Conservation (phyloP, 306 rosid genomes). For the Lithocarpus polystachyus region DNA sequence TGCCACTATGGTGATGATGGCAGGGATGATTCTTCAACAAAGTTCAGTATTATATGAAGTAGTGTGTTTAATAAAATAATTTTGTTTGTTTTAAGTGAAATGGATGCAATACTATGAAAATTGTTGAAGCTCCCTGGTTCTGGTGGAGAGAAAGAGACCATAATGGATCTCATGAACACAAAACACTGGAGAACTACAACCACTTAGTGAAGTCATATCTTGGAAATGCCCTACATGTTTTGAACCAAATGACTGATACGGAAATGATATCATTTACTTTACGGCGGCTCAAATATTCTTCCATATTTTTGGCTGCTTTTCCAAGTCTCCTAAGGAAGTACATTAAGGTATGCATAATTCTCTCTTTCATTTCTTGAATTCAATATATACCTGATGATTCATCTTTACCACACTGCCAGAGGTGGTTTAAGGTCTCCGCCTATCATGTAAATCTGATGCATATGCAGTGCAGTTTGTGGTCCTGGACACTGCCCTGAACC, state of each 20-base stretch:
- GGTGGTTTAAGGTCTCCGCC: neutral
- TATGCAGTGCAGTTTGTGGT: neutral
- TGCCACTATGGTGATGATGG: slow-evolving; percentile 95
- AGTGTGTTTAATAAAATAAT: slow-evolving; percentile 85
- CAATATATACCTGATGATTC: neutral
- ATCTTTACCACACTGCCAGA: neutral
- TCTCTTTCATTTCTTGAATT: slow-evolving; percentile 13
- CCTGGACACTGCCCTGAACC: neutral
- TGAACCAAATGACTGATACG: slow-evolving; percentile 96
- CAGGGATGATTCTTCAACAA: slow-evolving; percentile 43
- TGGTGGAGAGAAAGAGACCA: slow-evolving; percentile 82
- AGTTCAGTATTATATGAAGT: slow-evolving; percentile 74
- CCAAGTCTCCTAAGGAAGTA: slow-evolving; percentile 87
- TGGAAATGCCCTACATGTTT: slow-evolving; percentile 84
- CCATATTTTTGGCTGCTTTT: slow-evolving; percentile 77
- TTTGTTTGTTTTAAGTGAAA: slow-evolving; percentile 73
- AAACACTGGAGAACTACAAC: slow-evolving; percentile 67
- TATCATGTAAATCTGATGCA: neutral
- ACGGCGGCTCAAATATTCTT: slow-evolving; percentile 74
- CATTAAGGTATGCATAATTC: slow-evolving; percentile 53
- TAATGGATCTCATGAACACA: slow-evolving; percentile 58
- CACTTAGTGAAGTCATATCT: slow-evolving; percentile 88
- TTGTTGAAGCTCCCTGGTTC: slow-evolving; percentile 71
- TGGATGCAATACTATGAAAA: slow-evolving; percentile 83
- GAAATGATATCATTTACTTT: slow-evolving; percentile 88